These are phyloP conservation scores for Condylostoma magnum DNA, from an alignment of 169 alveolate species.

Conservation along the genomic window DNA sequence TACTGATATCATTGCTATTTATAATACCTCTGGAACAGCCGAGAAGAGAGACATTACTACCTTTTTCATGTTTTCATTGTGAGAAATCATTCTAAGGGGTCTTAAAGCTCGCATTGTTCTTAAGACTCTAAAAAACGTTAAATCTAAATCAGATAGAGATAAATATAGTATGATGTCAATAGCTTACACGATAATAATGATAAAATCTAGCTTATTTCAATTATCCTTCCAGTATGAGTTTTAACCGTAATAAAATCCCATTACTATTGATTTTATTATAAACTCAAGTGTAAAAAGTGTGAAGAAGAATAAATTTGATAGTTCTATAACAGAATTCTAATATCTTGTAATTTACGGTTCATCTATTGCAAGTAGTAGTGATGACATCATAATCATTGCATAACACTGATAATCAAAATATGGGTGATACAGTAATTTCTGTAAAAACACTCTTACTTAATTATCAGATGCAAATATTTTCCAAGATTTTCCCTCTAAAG, in stretches of 20 bases:
- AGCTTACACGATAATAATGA: constrained; percentile 36
- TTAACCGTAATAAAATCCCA: constrained; percentile 47
- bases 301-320: neutral
- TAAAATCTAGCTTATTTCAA: constrained; percentile 71
- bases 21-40: constrained; percentile 68
- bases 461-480: constrained; percentile 29
- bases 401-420: constrained; percentile 44
- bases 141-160: neutral
- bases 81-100: constrained; percentile 79
- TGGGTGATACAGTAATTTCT: constrained; percentile 21
- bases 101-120: constrained; percentile 80
- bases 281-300: constrained; percentile 31
- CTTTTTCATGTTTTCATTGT: constrained; percentile 68
- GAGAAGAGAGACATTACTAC: constrained; percentile 68
- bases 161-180: neutral
- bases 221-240: constrained; percentile 56
- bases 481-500: constrained; percentile 36
- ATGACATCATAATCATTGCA: constrained; percentile 36
- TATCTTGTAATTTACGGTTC: constrained; percentile 26
- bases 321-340: neutral
- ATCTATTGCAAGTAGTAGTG: constrained; percentile 37
- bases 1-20: constrained; percentile 64
- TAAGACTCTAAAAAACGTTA: constrained; percentile 50
- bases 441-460: constrained; percentile 23
- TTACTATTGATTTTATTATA: constrained; percentile 33